Conservation (phyloP, 768 basidiomycete species). For the Kondoa subrosea region DNA sequence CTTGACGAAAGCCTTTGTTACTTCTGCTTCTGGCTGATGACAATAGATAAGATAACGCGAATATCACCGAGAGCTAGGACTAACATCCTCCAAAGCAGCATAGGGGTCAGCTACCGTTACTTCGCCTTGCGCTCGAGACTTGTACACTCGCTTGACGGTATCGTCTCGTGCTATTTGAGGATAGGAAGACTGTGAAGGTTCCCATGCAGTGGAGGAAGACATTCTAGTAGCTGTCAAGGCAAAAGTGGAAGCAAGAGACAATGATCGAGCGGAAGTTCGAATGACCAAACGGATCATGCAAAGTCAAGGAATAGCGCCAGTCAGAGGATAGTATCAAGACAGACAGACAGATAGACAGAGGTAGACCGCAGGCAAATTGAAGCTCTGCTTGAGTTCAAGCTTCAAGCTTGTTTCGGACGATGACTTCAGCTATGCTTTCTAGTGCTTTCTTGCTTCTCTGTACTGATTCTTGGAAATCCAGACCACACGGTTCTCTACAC, state of each 20-base stretch:
- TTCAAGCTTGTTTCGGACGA: too few species aligned
- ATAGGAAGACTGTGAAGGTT: not conserved
- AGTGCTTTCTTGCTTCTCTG: too few species aligned
- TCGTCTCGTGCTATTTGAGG: not conserved
- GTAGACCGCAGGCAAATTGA: not conserved
- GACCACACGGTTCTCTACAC: too few species aligned
- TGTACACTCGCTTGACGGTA: not conserved
- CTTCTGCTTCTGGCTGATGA: not conserved
- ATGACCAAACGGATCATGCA: not conserved
- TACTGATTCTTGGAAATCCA: too few species aligned
- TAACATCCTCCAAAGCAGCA: not conserved
- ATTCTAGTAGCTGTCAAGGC: not conserved
- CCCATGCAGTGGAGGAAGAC: not conserved
- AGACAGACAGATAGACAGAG: not conserved
- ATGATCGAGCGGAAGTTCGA: not conserved
- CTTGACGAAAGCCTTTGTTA: constrained; percentile 1
- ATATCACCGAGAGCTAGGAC: not conserved
- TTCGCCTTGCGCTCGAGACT: not conserved
- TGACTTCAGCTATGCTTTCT: too few species aligned
- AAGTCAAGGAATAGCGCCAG: not conserved
- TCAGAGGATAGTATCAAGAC: not conserved
- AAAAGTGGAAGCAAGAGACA: not conserved
- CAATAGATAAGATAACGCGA: not conserved
- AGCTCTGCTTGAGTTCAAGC: too few species aligned
- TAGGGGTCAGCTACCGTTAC: not conserved